These are phyloP conservation scores for Cucumis melo DNA, from an alignment of 306 rosid species.

Conservation along the genomic window DNA sequence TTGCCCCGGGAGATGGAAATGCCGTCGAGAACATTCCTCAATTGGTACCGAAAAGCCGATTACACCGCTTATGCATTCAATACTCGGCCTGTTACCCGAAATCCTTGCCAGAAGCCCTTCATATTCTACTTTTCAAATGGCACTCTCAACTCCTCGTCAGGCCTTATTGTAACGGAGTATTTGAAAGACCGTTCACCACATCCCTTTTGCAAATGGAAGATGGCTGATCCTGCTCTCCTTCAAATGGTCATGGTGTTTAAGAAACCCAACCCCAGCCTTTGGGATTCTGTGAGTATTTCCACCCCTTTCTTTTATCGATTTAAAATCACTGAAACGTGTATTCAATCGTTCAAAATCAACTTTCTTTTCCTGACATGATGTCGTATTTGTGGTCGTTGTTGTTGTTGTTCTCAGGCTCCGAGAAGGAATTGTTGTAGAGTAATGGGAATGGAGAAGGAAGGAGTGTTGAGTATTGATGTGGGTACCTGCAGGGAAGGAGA, in stretches of 20 bases:
- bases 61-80: constrained; percentile 91
- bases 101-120: constrained; percentile 85
- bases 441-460: constrained; percentile 36
- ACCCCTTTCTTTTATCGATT: neutral
- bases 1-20: constrained; percentile 75
- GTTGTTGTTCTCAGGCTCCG: constrained; percentile 43
- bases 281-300: constrained; percentile 66
- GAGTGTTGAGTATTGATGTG: constrained; percentile 44
- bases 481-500: constrained; percentile 68
- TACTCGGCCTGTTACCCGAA: constrained; percentile 77
- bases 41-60: constrained; percentile 88
- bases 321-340: no score
- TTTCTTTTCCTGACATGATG: neutral
- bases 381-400: neutral
- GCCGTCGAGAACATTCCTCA: constrained; percentile 88
- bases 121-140: constrained; percentile 64
- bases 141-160: constrained; percentile 16
- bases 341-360: no score
- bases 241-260: constrained; percentile 39
- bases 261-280: constrained; percentile 59
- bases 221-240: constrained; percentile 49
- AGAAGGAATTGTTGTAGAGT: constrained; percentile 89
- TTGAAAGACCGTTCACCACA: constrained; percentile 36
- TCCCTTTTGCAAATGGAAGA: constrained; percentile 72
- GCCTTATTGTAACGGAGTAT: constrained; percentile 40